These are phyloP conservation scores for Camelina hispida DNA, from an alignment of 345 rosid species.

Conservation along the genomic window DNA sequence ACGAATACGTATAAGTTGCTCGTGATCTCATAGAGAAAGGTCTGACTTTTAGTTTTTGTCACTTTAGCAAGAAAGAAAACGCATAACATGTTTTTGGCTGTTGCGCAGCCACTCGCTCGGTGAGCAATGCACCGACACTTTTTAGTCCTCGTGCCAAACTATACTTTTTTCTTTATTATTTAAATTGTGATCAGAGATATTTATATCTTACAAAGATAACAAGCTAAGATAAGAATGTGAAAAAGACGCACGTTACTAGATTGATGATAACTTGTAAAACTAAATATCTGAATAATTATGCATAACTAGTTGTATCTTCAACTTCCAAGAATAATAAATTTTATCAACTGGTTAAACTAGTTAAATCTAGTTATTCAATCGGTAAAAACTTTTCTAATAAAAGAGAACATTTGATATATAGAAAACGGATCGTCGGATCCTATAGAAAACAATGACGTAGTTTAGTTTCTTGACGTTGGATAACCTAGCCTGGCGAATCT, in stretches of 20 bases:
- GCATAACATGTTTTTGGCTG: slow-evolving; percentile 26
- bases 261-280: not conserved
- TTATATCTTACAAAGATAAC: not conserved
- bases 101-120: slow-evolving; percentile 25
- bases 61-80: not conserved
- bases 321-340: not conserved
- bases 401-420: no score
- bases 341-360: no score
- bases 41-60: slow-evolving; percentile 7
- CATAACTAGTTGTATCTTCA: not conserved
- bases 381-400: no score
- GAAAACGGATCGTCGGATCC: no score
- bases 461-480: slow-evolving; percentile 15
- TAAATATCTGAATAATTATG: not conserved
- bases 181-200: not conserved
- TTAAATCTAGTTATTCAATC: no score
- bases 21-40: not conserved
- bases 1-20: not conserved
- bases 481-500: slow-evolving; percentile 33
- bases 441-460: not conserved
- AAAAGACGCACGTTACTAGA: not conserved
- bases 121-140: slow-evolving; percentile 42
- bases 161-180: slow-evolving; percentile 21
- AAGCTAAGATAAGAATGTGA: not conserved
- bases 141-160: slow-evolving; percentile 28